Percentiles rank a stretch among this genome's conserved stretches.
Evolutionary conservation across 75 land plant genomes (phyloP).

Genomic region (Sequoia sempervirens): DNA sequence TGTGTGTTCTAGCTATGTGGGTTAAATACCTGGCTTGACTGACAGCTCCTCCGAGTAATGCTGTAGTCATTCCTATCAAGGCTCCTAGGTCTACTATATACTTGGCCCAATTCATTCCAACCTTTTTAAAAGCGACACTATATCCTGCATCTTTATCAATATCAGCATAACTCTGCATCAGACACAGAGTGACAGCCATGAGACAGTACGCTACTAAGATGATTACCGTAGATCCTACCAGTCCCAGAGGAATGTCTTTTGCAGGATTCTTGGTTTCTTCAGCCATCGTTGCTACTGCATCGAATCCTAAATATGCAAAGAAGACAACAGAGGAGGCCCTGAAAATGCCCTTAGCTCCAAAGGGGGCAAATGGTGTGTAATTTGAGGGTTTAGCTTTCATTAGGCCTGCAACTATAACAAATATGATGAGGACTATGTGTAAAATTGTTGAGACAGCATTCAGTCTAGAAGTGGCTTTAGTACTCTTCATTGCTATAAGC

Average conservation of each 20-base stretch:
- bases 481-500: slow-evolving; percentile 41
- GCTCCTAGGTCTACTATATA: slow-evolving; percentile 86
- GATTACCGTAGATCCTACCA: slow-evolving; percentile 51
- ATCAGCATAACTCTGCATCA: slow-evolving; percentile 32
- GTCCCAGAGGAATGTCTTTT: slow-evolving; percentile 66
- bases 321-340: slow-evolving; percentile 48
- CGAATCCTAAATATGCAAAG: slow-evolving; percentile 26
- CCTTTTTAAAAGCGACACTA: slow-evolving; percentile 33
- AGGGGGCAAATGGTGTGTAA: slow-evolving; percentile 49
- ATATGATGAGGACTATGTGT: slow-evolving; percentile 53
- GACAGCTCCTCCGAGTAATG: slow-evolving; percentile 57
- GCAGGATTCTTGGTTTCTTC: slow-evolving; percentile 70
- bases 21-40: slow-evolving; percentile 80
- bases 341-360: slow-evolving; percentile 60
- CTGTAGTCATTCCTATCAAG: slow-evolving; percentile 83
- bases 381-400: slow-evolving; percentile 52
- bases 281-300: slow-evolving; percentile 54
- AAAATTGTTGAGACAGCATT: slow-evolving; percentile 63
- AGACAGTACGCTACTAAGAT: slow-evolving; percentile 35
- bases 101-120: slow-evolving; percentile 81
- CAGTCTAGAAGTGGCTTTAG: slow-evolving; percentile 58
- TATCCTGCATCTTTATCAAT: slow-evolving; percentile 55
- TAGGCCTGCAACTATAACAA: slow-evolving; percentile 79
- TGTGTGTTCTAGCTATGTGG: slow-evolving; percentile 82
- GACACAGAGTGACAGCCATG: slow-evolving; percentile 46